A percentile compares a stretch with the other conserved stretches of the same genome.
Evolutionary conservation across 2,329 filamentous ascomycete species (phyloP).

Genomic region (Monosporascus sp.): DNA sequence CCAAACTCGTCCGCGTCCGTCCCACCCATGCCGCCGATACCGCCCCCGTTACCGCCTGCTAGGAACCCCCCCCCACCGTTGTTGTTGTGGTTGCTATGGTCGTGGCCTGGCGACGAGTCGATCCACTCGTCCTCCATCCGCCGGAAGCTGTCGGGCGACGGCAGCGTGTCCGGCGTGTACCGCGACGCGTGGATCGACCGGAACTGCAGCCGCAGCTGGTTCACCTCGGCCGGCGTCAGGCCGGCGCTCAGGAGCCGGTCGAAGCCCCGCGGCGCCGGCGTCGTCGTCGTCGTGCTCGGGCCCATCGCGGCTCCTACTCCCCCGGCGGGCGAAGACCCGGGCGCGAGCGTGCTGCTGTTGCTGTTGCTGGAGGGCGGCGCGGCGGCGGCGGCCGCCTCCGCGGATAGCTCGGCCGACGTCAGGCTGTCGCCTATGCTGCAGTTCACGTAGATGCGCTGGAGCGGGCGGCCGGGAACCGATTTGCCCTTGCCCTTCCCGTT

Average conservation of each 20-base stretch:
- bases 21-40: slow-evolving; percentile 32
- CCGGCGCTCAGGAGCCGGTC: slow-evolving; percentile 77
- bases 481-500: slow-evolving; percentile 54
- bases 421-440: slow-evolving; percentile 83
- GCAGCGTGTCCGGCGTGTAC: slow-evolving; percentile 86
- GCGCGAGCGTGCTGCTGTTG: slow-evolving; percentile 1
- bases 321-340: not conserved
- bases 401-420: slow-evolving; percentile 60
- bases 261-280: slow-evolving; percentile 68
- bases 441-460: slow-evolving; percentile 74
- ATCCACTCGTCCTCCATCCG: slow-evolving; percentile 88
- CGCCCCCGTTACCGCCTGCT: slow-evolving; percentile 21
- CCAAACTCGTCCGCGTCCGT: slow-evolving; percentile 29
- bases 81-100: slow-evolving; percentile 10
- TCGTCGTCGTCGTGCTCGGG: slow-evolving; percentile 29
- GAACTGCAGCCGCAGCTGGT: slow-evolving; percentile 82
- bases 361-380: slow-evolving; percentile 6
- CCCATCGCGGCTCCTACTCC: slow-evolving; percentile 2
- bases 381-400: slow-evolving; percentile 50
- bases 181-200: slow-evolving; percentile 74
- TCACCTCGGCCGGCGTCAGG: slow-evolving; percentile 78
- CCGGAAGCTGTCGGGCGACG: slow-evolving; percentile 67
- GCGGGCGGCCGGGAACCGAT: slow-evolving; percentile 45
- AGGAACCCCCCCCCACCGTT: slow-evolving; percentile 29
- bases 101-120: slow-evolving; percentile 48